Percentiles rank a stretch among this genome's conserved stretches.
These are phyloP conservation scores for Albugo laibachii DNA, from an alignment of 352 stramenopile genomes.

Conservation along the genomic window DNA sequence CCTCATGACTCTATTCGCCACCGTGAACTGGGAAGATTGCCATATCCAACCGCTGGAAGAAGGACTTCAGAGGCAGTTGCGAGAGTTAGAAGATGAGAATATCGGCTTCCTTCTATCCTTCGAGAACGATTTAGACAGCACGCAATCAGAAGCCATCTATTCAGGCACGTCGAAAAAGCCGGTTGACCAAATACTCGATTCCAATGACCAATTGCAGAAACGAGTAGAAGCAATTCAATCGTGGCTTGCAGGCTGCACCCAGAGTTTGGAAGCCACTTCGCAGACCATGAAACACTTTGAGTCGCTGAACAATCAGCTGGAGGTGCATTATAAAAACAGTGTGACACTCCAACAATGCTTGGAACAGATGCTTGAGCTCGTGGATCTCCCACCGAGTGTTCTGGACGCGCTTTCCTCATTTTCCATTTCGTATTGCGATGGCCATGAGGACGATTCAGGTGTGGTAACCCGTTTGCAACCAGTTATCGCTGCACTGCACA, in stretches of 20 bases:
- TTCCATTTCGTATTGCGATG: slow-evolving; percentile 23
- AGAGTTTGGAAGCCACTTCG: slow-evolving; percentile 33
- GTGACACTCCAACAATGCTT: slow-evolving; percentile 37
- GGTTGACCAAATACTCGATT: slow-evolving; percentile 34
- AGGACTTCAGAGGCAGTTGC: slow-evolving; percentile 29
- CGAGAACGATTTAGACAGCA: slow-evolving; percentile 9
- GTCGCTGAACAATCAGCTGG: slow-evolving; percentile 54
- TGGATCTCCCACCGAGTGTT: neutral
- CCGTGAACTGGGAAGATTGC: slow-evolving; percentile 36
- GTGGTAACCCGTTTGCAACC: slow-evolving; percentile 8
- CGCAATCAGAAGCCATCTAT: neutral
- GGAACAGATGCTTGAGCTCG: slow-evolving; percentile 10
- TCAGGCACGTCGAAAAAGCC: slow-evolving; percentile 9
- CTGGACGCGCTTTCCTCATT: slow-evolving; percentile 6
- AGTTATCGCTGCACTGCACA: slow-evolving; percentile 19
- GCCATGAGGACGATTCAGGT: slow-evolving; percentile 3
- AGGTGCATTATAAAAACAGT: slow-evolving; percentile 66
- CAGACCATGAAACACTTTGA: slow-evolving; percentile 61
- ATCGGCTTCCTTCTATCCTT: slow-evolving; percentile 52
- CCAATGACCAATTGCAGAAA: slow-evolving; percentile 27
- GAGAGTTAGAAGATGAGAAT: slow-evolving; percentile 44
- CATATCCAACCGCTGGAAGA: slow-evolving; percentile 29
- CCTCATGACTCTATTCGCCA: slow-evolving; percentile 20
- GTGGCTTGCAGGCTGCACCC: slow-evolving; percentile 42
- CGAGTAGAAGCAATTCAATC: slow-evolving; percentile 20